Base-by-base conservation (phyloP, 306 rosid genomes). In the Medicago arabica region DNA sequence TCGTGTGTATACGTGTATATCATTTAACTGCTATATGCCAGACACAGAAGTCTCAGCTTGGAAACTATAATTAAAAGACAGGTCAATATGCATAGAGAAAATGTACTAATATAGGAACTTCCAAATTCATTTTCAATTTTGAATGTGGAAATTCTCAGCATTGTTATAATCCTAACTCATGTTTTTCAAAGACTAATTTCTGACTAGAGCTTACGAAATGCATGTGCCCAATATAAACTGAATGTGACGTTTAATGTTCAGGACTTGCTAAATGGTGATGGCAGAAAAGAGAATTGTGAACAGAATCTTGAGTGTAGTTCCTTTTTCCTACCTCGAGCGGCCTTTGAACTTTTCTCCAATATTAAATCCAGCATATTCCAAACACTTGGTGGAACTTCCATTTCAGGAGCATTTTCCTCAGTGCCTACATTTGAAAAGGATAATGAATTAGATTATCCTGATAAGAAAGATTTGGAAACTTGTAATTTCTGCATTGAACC, bases 271-370 rank as follows among this genome's bases (percentile, higher is more conserved):
- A 73, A 75, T 75, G 67, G 39, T 65, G 84, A 66, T 71, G 75
- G 71, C 40, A 79, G 25, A 58, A 78, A 72, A 59, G 82, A 75
- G 84, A 82, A 74, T 70, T 78, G 78, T 72, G 85, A 80, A 73
- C 83, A 78, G 46, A 71, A 71, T 80, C 67, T 78, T 43, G 80
- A 88, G 80, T 85, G 84, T 75, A 71, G 84, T 80, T 79, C 88
- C 69, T 87, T 78, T 85, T 83, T 82, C 84, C 82, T 92, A 86
- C 88, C 98, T 60, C 96, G 59, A 82, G 92, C 89, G 7, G 89
- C 97, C 82, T 77, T 90, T 53, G 90, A 86, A 80, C 85, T 90
- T 81, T 86, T 90, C 87, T 83, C 86, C 46, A 90, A 77, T 85
- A 47, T 92, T 18, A 88, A 86, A 77, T 75, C 75, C 51, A 79